Base-by-base conservation (phyloP, 306 rosid species). In the Crotalaria pallida region DNA sequence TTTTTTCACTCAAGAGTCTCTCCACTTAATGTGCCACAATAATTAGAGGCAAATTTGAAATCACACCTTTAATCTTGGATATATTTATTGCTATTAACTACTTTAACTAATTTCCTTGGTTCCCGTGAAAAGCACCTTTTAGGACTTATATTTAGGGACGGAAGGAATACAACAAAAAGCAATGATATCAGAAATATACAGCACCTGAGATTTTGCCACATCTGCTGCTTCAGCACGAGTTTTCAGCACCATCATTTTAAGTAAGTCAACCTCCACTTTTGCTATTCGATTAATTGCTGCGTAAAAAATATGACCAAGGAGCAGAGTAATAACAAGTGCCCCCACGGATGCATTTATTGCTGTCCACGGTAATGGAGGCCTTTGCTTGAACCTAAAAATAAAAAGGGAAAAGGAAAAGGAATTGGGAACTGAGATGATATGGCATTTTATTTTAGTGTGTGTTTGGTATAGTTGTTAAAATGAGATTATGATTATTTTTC, bases 201-300 rank as follows among this genome's bases (percentile, higher is more conserved):
- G 57, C 62, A 90, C 97, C 90, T 94, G 97, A 67, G 97, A 88
- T 81, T 90, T 94, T 59, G 98, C 98, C 58, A 94, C 96, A 80
- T 94, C 98, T 45, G 98, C 98, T 74, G 97, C 98, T 84, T 94
- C 95, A 70, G 98, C 97, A 19, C 87, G 95, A 66, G 18, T 78
- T 85, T 71, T 88, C 74, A 94, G 96, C 81, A 65, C 70, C 69
- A 40, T 76, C 98, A 90, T 88, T 81, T 71, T 12, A 7, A 70
- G 71, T 81, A 57, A 88, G 78, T 83, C 98, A 57, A 86, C 86
- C 84, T 94, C 97, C 63, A 94, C 97, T 80, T 88, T 82, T 21
- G 88, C 91, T 78, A 94, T 94, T 71, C 85, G 83, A 67, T 65
- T 81, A 63, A 94, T 88, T 29, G 97, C 96, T 4, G 91, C 97